Evolutionary conservation across 2,329 filamentous ascomycete genomes (phyloP), one percentile per base, ranked within the genome.

Genomic region (Bipolaris gigantea): DNA sequence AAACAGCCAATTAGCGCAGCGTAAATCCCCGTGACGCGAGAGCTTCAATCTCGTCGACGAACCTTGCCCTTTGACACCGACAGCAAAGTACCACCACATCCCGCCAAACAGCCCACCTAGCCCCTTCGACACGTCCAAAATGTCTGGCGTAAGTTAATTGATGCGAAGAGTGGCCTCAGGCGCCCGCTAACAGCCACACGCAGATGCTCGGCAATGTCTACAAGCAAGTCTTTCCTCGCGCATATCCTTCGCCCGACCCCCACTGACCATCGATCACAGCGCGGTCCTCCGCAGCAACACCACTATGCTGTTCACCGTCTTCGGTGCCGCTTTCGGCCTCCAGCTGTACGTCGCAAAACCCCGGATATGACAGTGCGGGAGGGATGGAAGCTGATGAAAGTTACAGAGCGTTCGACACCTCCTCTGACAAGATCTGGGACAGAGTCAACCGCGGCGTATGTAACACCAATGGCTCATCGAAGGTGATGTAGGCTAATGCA

Each of bases 371-470:
- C 35, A 40, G 18, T 27, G 48, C 42, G 48, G 53, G 51, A 48
- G 34, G 32, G 18, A 46, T 46, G 55, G 50, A 53, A 57, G 55
- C 68, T 72, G 59, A 73, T 50, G 43, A 47, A 32, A 55, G 36
- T 9, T 50, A 71, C 71, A 97, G 94, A 76, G 85, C 83, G 70
- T 97, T 90, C 78, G 92, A 97, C 79, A 84, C 84, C 55, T 78
- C 80, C 70, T 89, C 93, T 77, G 89, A 96, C 79, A 88, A 82
- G 76, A 72, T 97, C 75, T 99, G 94, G 94, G 91, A 99, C 77
- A 83, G 78, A 75, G 78, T 92, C 75, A 99, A 99, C 86, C 85
- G 83, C 72, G 94, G 94, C 71, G 93, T 97, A 70, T 30, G 70
- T 72, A 55, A 5, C 11, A 16, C 1, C 27, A 30, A 30, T 10